Evolutionary conservation across 768 basidiomycete species (phyloP).

Genomic region (Lyophyllum decastes): DNA sequence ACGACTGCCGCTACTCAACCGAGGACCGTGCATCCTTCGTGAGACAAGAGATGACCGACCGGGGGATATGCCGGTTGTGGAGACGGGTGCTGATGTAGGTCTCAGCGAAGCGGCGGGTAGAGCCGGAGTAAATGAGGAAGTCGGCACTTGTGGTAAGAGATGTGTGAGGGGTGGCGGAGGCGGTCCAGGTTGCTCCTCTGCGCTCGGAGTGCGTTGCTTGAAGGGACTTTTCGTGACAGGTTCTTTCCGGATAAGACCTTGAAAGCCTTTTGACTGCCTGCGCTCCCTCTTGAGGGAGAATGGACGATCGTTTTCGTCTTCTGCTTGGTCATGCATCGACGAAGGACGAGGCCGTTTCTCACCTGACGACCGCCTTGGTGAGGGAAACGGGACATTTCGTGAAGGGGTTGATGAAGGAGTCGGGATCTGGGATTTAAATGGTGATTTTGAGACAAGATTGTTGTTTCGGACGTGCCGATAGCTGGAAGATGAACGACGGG

Average conservation of each 20-base stretch:
- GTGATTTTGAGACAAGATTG: constrained; percentile 84
- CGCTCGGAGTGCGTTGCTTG: constrained; percentile 33
- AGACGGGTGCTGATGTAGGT: constrained; percentile 29
- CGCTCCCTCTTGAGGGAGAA: constrained; percentile 71
- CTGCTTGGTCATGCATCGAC: constrained; percentile 70
- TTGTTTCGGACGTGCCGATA: constrained; percentile 77
- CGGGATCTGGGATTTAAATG: constrained; percentile 72
- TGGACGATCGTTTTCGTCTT: constrained; percentile 69
- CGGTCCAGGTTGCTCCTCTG: constrained; percentile 24
- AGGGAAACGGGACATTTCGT: constrained; percentile 34
- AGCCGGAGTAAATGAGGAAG: constrained; percentile 3
- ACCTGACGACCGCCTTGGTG: constrained; percentile 61
- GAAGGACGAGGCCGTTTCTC: constrained; percentile 77
- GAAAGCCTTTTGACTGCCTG: constrained; percentile 73
- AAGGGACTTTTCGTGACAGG: constrained; percentile 86
- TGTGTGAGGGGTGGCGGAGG: constrained; percentile 16
- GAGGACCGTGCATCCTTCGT: constrained; percentile 75
- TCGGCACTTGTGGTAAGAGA: constrained; percentile 21
- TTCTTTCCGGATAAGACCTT: constrained; percentile 72
- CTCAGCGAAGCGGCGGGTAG: constrained; percentile 15
- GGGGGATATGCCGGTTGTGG: constrained; percentile 43
- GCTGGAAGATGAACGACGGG: constrained; percentile 74
- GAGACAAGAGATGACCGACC: constrained; percentile 71
- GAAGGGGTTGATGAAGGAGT: constrained; percentile 45
- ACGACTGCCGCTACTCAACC: constrained; percentile 47